These are phyloP conservation scores for Arxiozyma slooffiae DNA, from an alignment of 1,139 yeast species.

Conservation along the genomic window DNA sequence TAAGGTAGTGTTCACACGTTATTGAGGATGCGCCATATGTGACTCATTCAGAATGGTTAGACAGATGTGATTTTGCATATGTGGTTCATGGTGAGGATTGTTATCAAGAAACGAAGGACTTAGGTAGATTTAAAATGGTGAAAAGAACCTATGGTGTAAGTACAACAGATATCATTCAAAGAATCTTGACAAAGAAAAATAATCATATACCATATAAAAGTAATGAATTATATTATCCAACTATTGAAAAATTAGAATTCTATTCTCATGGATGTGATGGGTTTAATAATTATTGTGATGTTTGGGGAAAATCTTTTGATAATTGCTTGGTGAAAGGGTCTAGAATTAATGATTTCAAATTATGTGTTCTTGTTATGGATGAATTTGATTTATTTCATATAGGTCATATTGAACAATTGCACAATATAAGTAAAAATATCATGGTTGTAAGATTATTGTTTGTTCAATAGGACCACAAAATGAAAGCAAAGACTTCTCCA, in stretches of 20 bases:
- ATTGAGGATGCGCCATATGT: slow-evolving; percentile 85
- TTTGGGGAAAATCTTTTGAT: slow-evolving; percentile 32
- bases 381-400: slow-evolving; percentile 89
- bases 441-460: slow-evolving; percentile 42
- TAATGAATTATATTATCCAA: slow-evolving; percentile 8
- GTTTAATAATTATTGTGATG: slow-evolving; percentile 48
- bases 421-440: slow-evolving; percentile 29
- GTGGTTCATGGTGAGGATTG: slow-evolving; percentile 97
- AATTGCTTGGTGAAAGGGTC: slow-evolving; percentile 28
- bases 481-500: slow-evolving; percentile 25
- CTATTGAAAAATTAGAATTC: slow-evolving; percentile 35
- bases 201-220: slow-evolving; percentile 3
- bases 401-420: slow-evolving; percentile 65
- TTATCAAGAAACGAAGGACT: slow-evolving; percentile 70
- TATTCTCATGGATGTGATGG: slow-evolving; percentile 71
- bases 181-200: slow-evolving; percentile 52
- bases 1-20: slow-evolving; percentile 77
- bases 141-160: slow-evolving; percentile 89
- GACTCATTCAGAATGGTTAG: slow-evolving; percentile 80
- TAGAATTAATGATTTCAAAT: slow-evolving; percentile 12
- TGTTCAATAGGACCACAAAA: slow-evolving; percentile 59
- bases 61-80: slow-evolving; percentile 60
- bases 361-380: slow-evolving; percentile 47
- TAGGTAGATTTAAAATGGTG: slow-evolving; percentile 80
- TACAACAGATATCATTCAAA: slow-evolving; percentile 90